Percentiles rank a stretch among this genome's conserved stretches.
phyloP scores from a whole-genome alignment of 345 rosid genomes.

The Viola odorata region DNA sequence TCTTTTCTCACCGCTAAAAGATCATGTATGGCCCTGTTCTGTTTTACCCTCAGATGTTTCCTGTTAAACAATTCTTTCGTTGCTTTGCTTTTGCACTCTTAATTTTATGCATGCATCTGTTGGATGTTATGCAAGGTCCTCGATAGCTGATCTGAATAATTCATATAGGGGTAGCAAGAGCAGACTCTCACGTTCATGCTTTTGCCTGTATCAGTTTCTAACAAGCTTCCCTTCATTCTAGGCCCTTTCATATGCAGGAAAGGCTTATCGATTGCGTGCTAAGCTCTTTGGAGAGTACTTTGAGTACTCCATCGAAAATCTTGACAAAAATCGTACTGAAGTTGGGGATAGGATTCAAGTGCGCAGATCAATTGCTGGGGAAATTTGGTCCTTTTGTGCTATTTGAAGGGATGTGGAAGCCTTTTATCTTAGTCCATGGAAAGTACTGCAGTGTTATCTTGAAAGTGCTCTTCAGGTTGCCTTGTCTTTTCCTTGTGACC shows the following conservation, averaged over 20 bases:
- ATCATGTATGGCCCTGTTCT: no score
- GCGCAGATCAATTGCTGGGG: conserved; percentile 39
- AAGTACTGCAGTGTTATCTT: conserved; percentile 71
- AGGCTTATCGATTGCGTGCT: conserved; percentile 63
- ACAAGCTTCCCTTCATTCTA: conserved; percentile 20
- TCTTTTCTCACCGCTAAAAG: no score
- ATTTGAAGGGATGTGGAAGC: conserved; percentile 37
- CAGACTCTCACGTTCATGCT: background rate
- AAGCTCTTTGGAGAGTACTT: conserved; percentile 66
- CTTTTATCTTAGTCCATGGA: conserved; percentile 81
- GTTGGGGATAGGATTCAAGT: conserved; percentile 36
- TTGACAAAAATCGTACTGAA: conserved; percentile 34
- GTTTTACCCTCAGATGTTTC: no score
- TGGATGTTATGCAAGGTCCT: background rate
- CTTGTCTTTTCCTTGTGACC: conserved; percentile 10
- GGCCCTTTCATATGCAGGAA: conserved; percentile 83
- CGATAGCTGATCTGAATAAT: conserved; percentile 1
- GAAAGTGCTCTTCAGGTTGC: conserved; percentile 92
- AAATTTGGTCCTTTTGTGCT: conserved; percentile 48
- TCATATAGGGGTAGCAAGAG: no score
- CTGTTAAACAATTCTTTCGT: no score
- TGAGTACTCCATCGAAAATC: conserved; percentile 53
- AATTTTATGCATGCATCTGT: no score
- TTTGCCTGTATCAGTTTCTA: conserved; percentile 6
- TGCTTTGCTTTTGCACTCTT: no score